phyloP scores from a whole-genome alignment of 805 yeast genomes.

The Monosporozyma siamensis region DNA sequence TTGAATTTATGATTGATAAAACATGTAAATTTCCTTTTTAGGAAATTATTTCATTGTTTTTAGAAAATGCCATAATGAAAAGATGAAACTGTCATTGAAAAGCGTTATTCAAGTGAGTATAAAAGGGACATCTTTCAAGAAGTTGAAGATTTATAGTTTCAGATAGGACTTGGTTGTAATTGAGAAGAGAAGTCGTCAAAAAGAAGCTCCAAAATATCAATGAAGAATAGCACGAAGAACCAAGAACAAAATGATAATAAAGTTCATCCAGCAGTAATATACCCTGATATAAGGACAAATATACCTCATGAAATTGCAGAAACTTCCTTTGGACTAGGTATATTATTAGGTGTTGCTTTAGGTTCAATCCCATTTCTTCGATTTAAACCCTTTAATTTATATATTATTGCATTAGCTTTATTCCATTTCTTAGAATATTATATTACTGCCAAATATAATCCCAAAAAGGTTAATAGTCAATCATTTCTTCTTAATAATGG shows the following conservation, averaged over 20 bases:
- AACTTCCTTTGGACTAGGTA: conserved; percentile 40
- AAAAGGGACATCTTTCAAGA: too few relatives aligned
- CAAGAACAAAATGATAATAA: not conserved
- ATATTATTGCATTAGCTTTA: conserved; percentile 41
- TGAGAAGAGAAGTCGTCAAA: too few relatives aligned
- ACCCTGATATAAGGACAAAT: conserved; percentile 33
- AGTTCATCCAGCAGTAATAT: not conserved
- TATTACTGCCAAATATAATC: conserved; percentile 68
- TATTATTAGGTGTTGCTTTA: conserved; percentile 33
- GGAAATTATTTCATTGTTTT: not conserved
- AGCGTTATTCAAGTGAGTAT: too few relatives aligned
- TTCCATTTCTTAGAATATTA: conserved; percentile 82
- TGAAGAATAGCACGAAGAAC: not conserved
- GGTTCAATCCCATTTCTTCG: conserved; percentile 22
- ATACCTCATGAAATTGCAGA: conserved; percentile 36
- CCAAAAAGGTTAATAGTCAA: conserved; percentile 54
- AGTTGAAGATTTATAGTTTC: too few relatives aligned
- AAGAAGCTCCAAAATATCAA: too few relatives aligned
- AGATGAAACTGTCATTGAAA: not conserved
- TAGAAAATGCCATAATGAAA: not conserved
- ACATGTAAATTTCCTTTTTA: not conserved
- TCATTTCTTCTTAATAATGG: conserved; percentile 66
- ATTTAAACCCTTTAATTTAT: conserved; percentile 36
- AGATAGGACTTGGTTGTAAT: too few relatives aligned
- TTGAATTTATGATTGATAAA: too few relatives aligned